Percentiles rank a stretch among this genome's conserved stretches.
phyloP scores from a whole-genome alignment of 2,329 filamentous ascomycete species.

The Xylariaceae sp. region DNA sequence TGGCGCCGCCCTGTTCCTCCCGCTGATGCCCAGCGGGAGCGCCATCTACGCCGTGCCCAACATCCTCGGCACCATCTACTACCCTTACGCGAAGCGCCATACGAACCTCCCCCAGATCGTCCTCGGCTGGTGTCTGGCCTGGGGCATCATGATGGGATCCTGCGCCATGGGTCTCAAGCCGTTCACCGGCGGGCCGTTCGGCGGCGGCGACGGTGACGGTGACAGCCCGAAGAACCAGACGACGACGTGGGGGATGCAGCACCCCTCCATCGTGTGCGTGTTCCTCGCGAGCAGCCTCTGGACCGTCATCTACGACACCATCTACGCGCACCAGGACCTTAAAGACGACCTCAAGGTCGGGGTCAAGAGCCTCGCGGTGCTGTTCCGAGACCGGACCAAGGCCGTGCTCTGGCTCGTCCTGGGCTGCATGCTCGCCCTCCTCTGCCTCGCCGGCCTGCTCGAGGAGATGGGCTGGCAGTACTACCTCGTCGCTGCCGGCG shows the following conservation, averaged over 20 bases:
- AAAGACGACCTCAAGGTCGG: constrained; percentile 31
- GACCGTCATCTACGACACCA: constrained; percentile 33
- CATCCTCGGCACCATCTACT: constrained; percentile 27
- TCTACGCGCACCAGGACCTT: constrained; percentile 34
- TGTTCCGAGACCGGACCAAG: constrained; percentile 25
- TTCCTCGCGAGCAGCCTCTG: constrained; percentile 29
- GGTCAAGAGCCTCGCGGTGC: constrained; percentile 31
- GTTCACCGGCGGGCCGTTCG: constrained; percentile 22
- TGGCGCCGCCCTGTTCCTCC: constrained; percentile 21
- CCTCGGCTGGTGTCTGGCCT: constrained; percentile 31
- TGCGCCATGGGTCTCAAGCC: constrained; percentile 25
- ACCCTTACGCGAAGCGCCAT: constrained; percentile 33
- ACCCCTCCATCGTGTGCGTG: constrained; percentile 23
- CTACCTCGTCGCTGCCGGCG: constrained; percentile 22
- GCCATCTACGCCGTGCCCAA: constrained; percentile 25
- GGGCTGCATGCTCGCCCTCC: constrained; percentile 20
- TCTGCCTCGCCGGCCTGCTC: constrained; percentile 18
- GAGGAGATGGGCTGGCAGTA: constrained; percentile 20
- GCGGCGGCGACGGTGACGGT: not conserved
- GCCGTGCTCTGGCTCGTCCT: constrained; percentile 20
- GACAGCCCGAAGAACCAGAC: not conserved
- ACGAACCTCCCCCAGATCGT: constrained; percentile 33
- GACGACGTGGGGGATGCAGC: constrained; percentile 15
- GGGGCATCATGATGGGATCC: constrained; percentile 29
- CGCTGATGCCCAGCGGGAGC: constrained; percentile 21